A percentile compares a stretch with the other conserved stretches of the same genome.
Conservation (phyloP, 1,284 basidiomycete genomes). For the Cryptococcus sp. region DNA sequence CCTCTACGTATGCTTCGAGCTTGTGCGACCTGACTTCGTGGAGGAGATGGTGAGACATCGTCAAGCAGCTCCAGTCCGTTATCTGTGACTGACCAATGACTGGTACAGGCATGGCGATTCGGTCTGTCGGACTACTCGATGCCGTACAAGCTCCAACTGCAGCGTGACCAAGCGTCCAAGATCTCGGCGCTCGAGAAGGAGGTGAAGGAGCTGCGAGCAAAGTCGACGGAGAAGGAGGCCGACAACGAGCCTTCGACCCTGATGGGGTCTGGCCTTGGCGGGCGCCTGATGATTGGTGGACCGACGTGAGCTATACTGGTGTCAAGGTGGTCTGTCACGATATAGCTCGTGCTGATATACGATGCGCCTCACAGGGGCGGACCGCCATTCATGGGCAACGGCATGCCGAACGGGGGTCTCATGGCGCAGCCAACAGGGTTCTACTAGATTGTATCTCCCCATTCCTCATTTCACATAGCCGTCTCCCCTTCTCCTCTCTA, state of each 20-base stretch:
- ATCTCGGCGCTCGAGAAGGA: conserved; percentile 47
- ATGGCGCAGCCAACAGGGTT: conserved; percentile 49
- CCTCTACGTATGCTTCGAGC: conserved; percentile 88
- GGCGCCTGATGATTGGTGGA: conserved; percentile 47
- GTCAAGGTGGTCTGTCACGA: not conserved
- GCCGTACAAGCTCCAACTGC: conserved; percentile 87
- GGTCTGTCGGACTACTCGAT: conserved; percentile 93
- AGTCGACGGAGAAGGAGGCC: conserved; percentile 33
- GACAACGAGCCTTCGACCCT: conserved; percentile 31
- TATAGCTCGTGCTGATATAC: not conserved
- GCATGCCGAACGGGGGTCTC: conserved; percentile 32
- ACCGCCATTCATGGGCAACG: conserved; percentile 15
- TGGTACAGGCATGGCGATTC: conserved; percentile 73
- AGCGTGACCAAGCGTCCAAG: conserved; percentile 55
- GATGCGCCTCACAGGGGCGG: conserved; percentile 5
- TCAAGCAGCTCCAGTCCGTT: not conserved
- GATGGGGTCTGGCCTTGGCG: conserved; percentile 45
- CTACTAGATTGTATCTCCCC: conserved; percentile 31
- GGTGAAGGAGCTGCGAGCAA: conserved; percentile 45
- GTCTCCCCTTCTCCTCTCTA: not conserved
- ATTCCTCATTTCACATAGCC: not conserved
- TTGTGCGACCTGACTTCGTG: conserved; percentile 84
- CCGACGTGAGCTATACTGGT: conserved; percentile 34
- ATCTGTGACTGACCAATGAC: not conserved
- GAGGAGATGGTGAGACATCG: conserved; percentile 65